Percentiles rank a stretch among this genome's conserved stretches.
phyloP scores from a whole-genome alignment of 2,329 filamentous ascomycete genomes.

The Blastomyces silverae region DNA sequence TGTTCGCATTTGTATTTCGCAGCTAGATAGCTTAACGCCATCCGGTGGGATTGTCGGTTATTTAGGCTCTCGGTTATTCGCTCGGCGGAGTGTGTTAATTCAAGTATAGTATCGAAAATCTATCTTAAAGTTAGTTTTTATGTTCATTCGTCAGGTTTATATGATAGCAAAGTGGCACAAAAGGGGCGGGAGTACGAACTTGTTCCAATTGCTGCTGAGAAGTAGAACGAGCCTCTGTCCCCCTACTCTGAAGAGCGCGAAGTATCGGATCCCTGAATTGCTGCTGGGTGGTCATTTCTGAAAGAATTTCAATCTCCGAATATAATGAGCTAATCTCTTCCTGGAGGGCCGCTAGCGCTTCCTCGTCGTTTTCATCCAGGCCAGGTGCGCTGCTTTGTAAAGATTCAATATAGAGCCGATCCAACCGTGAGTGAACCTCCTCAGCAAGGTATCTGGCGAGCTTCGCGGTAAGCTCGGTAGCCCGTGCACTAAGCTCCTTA shows the following conservation, averaged over 20 bases:
- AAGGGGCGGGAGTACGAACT: constrained; percentile 29
- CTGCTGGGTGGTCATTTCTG: constrained; percentile 41
- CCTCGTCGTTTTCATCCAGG: constrained; percentile 5
- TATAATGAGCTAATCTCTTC: constrained; percentile 38
- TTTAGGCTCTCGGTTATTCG: constrained; percentile 27
- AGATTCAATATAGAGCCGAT: constrained; percentile 36
- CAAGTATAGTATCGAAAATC: constrained; percentile 31
- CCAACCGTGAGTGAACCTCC: constrained; percentile 36
- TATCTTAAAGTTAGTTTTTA: constrained; percentile 22
- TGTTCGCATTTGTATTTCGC: constrained; percentile 31
- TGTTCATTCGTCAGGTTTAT: neutral
- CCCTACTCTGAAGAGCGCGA: constrained; percentile 31
- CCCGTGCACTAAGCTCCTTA: constrained; percentile 27
- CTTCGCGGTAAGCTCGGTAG: constrained; percentile 26
- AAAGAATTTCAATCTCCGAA: constrained; percentile 36
- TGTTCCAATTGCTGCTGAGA: constrained; percentile 33
- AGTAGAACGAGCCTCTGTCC: constrained; percentile 27
- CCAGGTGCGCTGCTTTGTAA: neutral
- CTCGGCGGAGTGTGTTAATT: constrained; percentile 32
- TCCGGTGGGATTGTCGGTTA: constrained; percentile 33
- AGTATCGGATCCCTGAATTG: constrained; percentile 39
- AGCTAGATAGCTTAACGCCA: constrained; percentile 30
- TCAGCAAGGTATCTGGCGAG: constrained; percentile 33
- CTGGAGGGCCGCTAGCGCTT: constrained; percentile 27
- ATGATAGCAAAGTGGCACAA: constrained; percentile 29